These are phyloP conservation scores for Neurospora sp. DNA, from an alignment of 495 filamentous ascomycete genomes.

Conservation along the genomic window DNA sequence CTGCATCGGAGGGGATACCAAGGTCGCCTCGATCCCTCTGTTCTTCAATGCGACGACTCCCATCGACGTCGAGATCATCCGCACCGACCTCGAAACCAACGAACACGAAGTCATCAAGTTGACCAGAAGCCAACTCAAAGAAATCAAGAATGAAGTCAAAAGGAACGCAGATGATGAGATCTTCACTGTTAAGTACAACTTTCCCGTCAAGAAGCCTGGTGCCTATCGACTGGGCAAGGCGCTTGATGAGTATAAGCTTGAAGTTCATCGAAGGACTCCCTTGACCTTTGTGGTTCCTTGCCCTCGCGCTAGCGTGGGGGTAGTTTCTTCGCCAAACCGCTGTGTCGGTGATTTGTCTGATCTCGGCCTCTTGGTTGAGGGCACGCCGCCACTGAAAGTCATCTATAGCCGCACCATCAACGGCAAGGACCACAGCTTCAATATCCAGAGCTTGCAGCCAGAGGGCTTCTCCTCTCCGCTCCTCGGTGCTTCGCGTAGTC, in stretches of 20 bases:
- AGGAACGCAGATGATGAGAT: constrained; percentile 39
- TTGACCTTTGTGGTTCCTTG: constrained; percentile 76
- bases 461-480: constrained; percentile 76
- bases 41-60: constrained; percentile 88
- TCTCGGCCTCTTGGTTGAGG: constrained; percentile 68
- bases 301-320: constrained; percentile 63
- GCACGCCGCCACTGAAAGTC: constrained; percentile 84
- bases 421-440: constrained; percentile 58
- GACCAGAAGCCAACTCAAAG: constrained; percentile 44
- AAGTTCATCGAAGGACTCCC: constrained; percentile 65
- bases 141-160: constrained; percentile 46
- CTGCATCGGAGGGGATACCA: constrained; percentile 59
- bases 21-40: constrained; percentile 62
- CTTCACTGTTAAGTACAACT: constrained; percentile 40
- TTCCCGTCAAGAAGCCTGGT: constrained; percentile 68
- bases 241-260: constrained; percentile 84
- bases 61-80: constrained; percentile 71
- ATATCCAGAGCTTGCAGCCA: constrained; percentile 84
- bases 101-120: constrained; percentile 70
- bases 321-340: constrained; percentile 48
- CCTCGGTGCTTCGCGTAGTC: constrained; percentile 42
- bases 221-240: constrained; percentile 77
- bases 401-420: constrained; percentile 83
- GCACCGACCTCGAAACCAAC: constrained; percentile 72
- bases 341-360: constrained; percentile 84